Evolutionary conservation across 345 rosid species (phyloP), one percentile per base, ranked within the genome.

Genomic region (Odontarrhena argentea): DNA sequence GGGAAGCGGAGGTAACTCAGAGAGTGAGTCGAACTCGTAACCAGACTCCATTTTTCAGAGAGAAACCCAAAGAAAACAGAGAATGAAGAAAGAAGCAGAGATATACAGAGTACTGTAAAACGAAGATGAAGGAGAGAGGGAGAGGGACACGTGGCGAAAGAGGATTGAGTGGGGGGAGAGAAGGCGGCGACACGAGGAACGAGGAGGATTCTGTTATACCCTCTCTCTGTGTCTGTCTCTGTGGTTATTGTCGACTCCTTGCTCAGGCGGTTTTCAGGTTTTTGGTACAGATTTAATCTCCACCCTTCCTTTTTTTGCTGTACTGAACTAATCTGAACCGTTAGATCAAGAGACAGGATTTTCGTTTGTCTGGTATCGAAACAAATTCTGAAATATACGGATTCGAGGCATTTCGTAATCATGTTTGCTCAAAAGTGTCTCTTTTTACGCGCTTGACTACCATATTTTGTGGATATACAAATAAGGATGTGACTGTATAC

Each of bases 121-220:
- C n/a, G 25, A 36, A 2, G 32, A 18, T 4, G 1, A 11, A 22
- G 22, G 22, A 18, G 22, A 18, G 22, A 18, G 22, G 22, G 22
- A 18, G 22, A 18, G 22, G 6, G 46, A 59, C 81, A 71, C 78
- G 85, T 80, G 83, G 73, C 9, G 1, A 1, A 3, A 2, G 4
- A 0, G 34, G 55, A 76, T 18, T 40, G 59, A 70, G 1, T 4
- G 44, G 4, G 14, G 36, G 5, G 5, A 56, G 74, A 8, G 15
- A 9, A 52, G 69, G 75, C 79, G 81, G 83, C 77, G 58, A 73
- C 77, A 54, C 76, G 63, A 28, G 70, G 61, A 59, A 61, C 78
- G 75, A 79, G 52, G 79, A 70, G 61, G 86, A 75, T 77, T 60
- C 47, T 18, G 41, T 63, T 41, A 66, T 18, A 18, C 22, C 22